Evolutionary conservation across 129 eudicot species (phyloP).

Genomic region (sunflower (Helianthus annuus)): DNA sequence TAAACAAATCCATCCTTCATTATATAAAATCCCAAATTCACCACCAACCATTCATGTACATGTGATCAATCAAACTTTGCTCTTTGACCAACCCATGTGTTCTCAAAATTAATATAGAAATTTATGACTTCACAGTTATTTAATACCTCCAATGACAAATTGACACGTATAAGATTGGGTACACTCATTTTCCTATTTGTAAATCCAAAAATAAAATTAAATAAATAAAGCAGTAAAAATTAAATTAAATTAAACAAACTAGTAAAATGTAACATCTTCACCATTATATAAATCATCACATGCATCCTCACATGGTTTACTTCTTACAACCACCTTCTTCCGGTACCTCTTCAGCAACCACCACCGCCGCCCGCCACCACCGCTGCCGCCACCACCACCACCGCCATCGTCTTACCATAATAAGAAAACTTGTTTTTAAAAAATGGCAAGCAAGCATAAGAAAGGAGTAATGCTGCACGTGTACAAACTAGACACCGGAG

Average conservation of each 20-base stretch:
- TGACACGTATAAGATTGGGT: conserved; percentile 17
- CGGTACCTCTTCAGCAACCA: background rate
- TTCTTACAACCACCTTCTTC: conserved; percentile 24
- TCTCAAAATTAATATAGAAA: background rate
- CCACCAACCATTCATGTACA: conserved; percentile 4
- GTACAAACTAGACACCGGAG: conserved; percentile 56
- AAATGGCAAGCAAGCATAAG: conserved; percentile 42
- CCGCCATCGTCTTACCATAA: background rate
- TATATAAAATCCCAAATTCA: background rate
- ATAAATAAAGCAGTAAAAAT: too few relatives aligned
- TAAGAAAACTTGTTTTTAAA: background rate
- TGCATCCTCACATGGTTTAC: conserved; percentile 36
- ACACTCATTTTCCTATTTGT: background rate
- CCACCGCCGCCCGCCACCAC: background rate
- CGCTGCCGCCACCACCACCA: background rate
- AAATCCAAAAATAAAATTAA: background rate
- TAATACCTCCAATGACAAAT: conserved; percentile 1
- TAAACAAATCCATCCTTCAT: background rate
- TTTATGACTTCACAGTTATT: background rate
- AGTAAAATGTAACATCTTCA: conserved; percentile 17
- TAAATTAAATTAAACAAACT: background rate
- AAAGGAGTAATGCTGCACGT: conserved; percentile 61
- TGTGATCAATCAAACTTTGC: conserved; percentile 1
- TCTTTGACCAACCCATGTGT: conserved; percentile 15
- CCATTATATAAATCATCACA: conserved; percentile 25